Conservation (phyloP, 1,284 basidiomycete genomes). For the Pterulicium gracile region DNA sequence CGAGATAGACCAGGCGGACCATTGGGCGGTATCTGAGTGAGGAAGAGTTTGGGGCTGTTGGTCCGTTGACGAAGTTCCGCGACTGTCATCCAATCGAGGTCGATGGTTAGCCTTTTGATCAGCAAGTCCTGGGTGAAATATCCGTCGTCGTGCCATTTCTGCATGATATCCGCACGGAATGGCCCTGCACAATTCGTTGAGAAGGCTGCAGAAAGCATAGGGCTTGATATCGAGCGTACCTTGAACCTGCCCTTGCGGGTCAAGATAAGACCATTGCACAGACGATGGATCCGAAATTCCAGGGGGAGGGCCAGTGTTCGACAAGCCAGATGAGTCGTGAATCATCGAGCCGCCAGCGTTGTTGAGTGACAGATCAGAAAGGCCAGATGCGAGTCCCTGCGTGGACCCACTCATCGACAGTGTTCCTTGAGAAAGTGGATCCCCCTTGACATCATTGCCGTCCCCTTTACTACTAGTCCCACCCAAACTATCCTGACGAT, state of each 20-base stretch:
- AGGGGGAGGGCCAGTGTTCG: conserved; percentile 27
- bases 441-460: not conserved
- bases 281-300: conserved; percentile 48
- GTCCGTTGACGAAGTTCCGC: conserved; percentile 42
- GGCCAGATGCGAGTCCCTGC: not conserved
- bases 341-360: conserved; percentile 9
- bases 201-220: conserved; percentile 3
- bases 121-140: conserved; percentile 86
- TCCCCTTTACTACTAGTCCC: not conserved
- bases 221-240: conserved; percentile 34
- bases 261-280: conserved; percentile 87
- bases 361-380: conserved; percentile 9
- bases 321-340: conserved; percentile 11
- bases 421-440: not conserved
- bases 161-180: conserved; percentile 87
- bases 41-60: conserved; percentile 49
- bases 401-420: not conserved
- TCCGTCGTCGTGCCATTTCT: conserved; percentile 89
- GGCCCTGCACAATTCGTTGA: conserved; percentile 47
- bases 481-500: conserved; percentile 20
- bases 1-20: conserved; percentile 46
- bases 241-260: conserved; percentile 84
- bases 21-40: conserved; percentile 35
- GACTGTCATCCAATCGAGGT: conserved; percentile 55
- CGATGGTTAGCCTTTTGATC: conserved; percentile 67